phyloP scores from a whole-genome alignment of 495 filamentous ascomycete species.

The Daldinia bambusicola region DNA sequence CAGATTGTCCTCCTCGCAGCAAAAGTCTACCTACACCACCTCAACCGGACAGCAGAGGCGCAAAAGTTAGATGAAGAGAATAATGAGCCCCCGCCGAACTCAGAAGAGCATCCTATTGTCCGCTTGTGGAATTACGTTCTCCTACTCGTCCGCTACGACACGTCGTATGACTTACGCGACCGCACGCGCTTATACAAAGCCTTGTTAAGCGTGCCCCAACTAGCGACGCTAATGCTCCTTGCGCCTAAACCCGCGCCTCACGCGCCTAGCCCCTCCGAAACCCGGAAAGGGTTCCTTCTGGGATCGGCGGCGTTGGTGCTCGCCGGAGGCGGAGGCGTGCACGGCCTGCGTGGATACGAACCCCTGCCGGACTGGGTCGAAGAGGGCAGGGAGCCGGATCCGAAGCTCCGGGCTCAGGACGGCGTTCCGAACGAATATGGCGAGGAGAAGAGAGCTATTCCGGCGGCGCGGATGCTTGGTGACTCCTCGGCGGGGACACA shows the following conservation, averaged over 20 bases:
- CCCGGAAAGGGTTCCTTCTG: slow-evolving; percentile 75
- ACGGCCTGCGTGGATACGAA: slow-evolving; percentile 79
- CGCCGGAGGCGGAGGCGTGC: slow-evolving; percentile 74
- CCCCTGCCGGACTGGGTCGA: slow-evolving; percentile 86
- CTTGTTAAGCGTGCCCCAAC: slow-evolving; percentile 80
- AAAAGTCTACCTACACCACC: slow-evolving; percentile 90
- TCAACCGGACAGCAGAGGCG: slow-evolving; percentile 68
- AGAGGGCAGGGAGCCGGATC: slow-evolving; percentile 80
- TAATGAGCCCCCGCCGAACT: slow-evolving; percentile 48
- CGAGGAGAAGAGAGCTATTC: slow-evolving; percentile 56
- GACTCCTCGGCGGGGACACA: slow-evolving; percentile 52
- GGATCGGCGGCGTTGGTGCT: slow-evolving; percentile 87
- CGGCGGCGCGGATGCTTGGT: slow-evolving; percentile 74
- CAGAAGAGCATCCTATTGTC: slow-evolving; percentile 73
- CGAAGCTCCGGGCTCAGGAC: slow-evolving; percentile 70
- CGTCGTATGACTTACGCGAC: slow-evolving; percentile 93
- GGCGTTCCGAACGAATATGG: slow-evolving; percentile 49
- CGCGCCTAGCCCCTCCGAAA: slow-evolving; percentile 83
- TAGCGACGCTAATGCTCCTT: slow-evolving; percentile 88
- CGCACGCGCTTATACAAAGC: slow-evolving; percentile 87
- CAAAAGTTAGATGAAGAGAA: slow-evolving; percentile 45
- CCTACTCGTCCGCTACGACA: slow-evolving; percentile 88
- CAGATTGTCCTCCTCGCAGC: slow-evolving; percentile 93
- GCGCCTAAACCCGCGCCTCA: slow-evolving; percentile 95
- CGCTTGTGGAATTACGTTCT: slow-evolving; percentile 86